A percentile compares a stretch with the other conserved stretches of the same genome.
phyloP scores from a whole-genome alignment of 306 rosid species.

The Glycine latifolia region DNA sequence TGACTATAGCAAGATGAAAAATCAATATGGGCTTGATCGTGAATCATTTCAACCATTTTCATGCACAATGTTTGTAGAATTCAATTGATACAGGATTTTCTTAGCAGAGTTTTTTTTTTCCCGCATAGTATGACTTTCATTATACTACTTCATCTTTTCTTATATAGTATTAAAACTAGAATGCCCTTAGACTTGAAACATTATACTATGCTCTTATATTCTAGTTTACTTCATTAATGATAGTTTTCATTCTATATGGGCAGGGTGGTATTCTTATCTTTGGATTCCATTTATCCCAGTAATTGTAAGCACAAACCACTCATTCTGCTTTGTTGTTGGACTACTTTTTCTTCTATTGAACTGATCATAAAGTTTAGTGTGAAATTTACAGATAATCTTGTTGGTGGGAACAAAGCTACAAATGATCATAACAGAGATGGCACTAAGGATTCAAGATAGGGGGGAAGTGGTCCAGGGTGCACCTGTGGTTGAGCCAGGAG shows the following conservation, averaged over 20 bases:
- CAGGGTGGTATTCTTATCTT: conserved; percentile 71
- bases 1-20: too few relatives aligned
- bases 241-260: conserved; percentile 33
- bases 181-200: too few relatives aligned
- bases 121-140: too few relatives aligned
- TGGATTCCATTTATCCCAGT: conserved; percentile 84
- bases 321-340: conserved; percentile 11
- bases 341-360: neutral
- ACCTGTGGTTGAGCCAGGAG: conserved; percentile 75
- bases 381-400: conserved; percentile 61
- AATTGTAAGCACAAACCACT: conserved; percentile 57
- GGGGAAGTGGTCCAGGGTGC: conserved; percentile 75
- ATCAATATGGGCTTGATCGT: neutral
- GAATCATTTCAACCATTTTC: neutral
- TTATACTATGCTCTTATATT: neutral
- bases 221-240: neutral
- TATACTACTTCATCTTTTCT: neutral
- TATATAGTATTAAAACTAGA: too few relatives aligned
- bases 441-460: conserved; percentile 65
- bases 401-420: conserved; percentile 78
- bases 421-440: conserved; percentile 71
- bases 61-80: conserved; percentile 7
- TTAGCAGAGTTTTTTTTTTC: too few relatives aligned
- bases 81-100: neutral
- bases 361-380: conserved; percentile 14